Conservation (phyloP, 192 early-diverging fungal species). For the Backusella liffmaniae region DNA sequence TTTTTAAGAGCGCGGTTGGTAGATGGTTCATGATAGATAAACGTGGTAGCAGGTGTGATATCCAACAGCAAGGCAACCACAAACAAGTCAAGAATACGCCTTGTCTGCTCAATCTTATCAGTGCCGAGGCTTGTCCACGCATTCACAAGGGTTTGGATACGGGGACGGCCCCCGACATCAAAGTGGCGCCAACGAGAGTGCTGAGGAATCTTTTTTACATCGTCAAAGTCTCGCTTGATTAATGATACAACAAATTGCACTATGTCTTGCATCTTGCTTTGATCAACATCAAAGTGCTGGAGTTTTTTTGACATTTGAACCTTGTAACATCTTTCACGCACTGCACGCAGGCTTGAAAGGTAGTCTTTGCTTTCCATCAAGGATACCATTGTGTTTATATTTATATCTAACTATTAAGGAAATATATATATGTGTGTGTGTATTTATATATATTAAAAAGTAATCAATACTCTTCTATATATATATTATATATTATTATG, state of each 20-base stretch:
- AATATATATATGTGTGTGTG: background rate
- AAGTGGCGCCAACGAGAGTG: conserved; percentile 91
- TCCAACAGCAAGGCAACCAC: conserved; percentile 86
- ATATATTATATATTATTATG: background rate
- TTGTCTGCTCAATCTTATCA: conserved; percentile 51
- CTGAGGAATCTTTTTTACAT: conserved; percentile 71
- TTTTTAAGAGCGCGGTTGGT: conserved; percentile 52
- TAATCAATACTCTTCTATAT: conserved; percentile 6
- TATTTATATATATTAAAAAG: conserved; percentile 6
- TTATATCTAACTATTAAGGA: background rate
- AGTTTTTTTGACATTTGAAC: conserved; percentile 64
- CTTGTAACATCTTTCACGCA: conserved; percentile 67
- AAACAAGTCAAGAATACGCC: conserved; percentile 79
- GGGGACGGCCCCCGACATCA: conserved; percentile 52
- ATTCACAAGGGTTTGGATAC: conserved; percentile 49
- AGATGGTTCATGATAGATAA: conserved; percentile 65
- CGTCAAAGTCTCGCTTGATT: conserved; percentile 39
- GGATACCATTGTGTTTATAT: background rate
- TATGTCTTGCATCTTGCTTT: conserved; percentile 60
- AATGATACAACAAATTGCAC: conserved; percentile 61
- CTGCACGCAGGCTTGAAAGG: conserved; percentile 66
- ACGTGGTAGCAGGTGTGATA: conserved; percentile 74
- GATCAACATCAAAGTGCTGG: conserved; percentile 74
- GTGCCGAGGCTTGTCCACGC: conserved; percentile 42
- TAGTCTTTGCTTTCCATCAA: conserved; percentile 31